Percentiles rank a stretch among this genome's conserved stretches.
These are phyloP conservation scores for Vinca major DNA, from an alignment of 305 asterid genomes.

Conservation along the genomic window DNA sequence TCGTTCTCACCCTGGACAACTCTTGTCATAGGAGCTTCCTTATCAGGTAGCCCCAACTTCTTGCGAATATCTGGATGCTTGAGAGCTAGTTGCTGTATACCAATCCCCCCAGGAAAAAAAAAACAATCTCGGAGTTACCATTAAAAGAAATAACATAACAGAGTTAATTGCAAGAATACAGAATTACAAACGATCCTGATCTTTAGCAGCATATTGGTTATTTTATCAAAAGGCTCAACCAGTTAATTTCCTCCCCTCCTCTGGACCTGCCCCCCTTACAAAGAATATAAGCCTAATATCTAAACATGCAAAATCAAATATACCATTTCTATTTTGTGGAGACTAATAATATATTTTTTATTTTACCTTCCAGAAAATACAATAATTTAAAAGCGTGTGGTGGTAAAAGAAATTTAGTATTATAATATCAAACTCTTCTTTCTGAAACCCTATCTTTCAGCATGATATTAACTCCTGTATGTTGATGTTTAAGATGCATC, in stretches of 20 bases:
- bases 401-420: neutral
- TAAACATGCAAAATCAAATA: neutral
- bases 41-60: conserved; percentile 57
- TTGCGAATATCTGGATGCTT: conserved; percentile 44
- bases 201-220: no score
- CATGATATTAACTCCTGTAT: neutral
- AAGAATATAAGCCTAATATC: neutral
- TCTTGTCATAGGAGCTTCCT: conserved; percentile 27
- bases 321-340: neutral
- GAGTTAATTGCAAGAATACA: neutral
- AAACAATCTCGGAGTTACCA: neutral
- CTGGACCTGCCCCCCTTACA: neutral
- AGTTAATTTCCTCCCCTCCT: neutral
- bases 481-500: neutral
- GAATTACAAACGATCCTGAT: neutral
- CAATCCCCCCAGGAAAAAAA: neutral
- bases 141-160: neutral
- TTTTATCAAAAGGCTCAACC: neutral
- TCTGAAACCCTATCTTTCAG: neutral
- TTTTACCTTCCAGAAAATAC: neutral
- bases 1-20: conserved; percentile 26
- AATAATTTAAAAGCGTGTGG: neutral
- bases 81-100: conserved; percentile 54
- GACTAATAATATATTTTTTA: neutral
- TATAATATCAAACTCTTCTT: neutral